A percentile compares a stretch with the other conserved stretches of the same genome.
Evolutionary conservation across 2,329 filamentous ascomycete species (phyloP).

Genomic region (Mycogone perniciosa): DNA sequence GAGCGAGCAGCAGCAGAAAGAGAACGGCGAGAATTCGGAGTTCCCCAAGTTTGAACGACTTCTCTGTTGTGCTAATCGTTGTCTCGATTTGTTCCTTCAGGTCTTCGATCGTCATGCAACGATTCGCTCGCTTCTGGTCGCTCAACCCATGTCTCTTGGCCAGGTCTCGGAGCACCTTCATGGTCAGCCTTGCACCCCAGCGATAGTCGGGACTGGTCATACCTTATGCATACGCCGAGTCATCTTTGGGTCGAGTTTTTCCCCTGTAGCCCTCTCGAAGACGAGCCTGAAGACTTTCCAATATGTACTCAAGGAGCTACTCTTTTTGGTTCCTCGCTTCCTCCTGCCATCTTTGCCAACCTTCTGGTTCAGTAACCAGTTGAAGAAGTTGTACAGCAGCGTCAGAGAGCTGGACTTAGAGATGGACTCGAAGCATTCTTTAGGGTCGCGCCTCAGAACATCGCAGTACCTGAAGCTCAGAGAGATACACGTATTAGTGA

Average conservation of each 20-base stretch:
- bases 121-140: slow-evolving; percentile 17
- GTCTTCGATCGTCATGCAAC: slow-evolving; percentile 20
- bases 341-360: slow-evolving; percentile 7
- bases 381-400: too few relatives aligned
- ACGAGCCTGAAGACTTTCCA: slow-evolving; percentile 24
- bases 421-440: too few relatives aligned
- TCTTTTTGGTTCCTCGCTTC: slow-evolving; percentile 14
- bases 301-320: slow-evolving; percentile 20
- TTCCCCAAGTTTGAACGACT: slow-evolving; percentile 20
- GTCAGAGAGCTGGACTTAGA: too few relatives aligned
- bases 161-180: slow-evolving; percentile 18
- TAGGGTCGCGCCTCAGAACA: too few relatives aligned
- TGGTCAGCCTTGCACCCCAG: background rate
- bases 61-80: slow-evolving; percentile 21
- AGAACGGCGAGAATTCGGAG: slow-evolving; percentile 18
- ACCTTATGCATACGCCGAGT: slow-evolving; percentile 16
- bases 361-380: too few relatives aligned
- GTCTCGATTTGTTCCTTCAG: slow-evolving; percentile 20
- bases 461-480: too few relatives aligned
- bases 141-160: slow-evolving; percentile 17
- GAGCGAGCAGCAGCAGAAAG: slow-evolving; percentile 19
- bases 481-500: too few relatives aligned
- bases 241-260: slow-evolving; percentile 15
- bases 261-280: slow-evolving; percentile 16
- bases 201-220: background rate